Evolutionary conservation across 345 rosid genomes (phyloP), one percentile per base, ranked within the genome.

Genomic region (Brassica rapa): DNA sequence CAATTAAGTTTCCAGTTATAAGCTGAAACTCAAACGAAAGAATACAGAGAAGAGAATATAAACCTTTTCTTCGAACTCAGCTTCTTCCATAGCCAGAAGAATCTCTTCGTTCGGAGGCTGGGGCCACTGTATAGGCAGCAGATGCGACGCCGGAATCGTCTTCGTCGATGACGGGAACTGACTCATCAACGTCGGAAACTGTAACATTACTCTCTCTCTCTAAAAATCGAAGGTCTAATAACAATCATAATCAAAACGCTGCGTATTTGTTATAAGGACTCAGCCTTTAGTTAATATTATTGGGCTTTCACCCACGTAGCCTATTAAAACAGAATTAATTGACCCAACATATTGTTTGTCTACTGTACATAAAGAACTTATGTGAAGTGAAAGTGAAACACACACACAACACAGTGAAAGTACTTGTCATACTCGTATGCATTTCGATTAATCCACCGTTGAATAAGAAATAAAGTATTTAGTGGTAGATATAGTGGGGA

Each of bases 21-120:
- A 12, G 15, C 53, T 46, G n/a, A 46, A 46, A 46, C 53, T 46
- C 6, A 6, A 46, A 46, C 3, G 15, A 4, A 43, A 46, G n/a
- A 46, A 4, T 4, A 46, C 55, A 46, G 55, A 46, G 12, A 14
- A 43, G 63, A 33, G 24, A 33, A 9, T 19, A 39, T 72, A 12
- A 71, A 92, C 96, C 89, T 87, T 90, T 30, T 88, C 97, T 68
- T 92, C 93, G 82, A 83, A 88, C 37, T 85, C 91, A 67, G 96
- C 84, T 84, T 92, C 97, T 75, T 94, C 95, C 97, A 93, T 87
- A 75, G 97, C 88, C 32, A 93, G 97, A 64, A 91, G 87, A 14
- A 91, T 81, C 84, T 95, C 99, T 21, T 90, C 94, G 74, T 69
- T 89, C 21, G 87, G 97, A 9, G 90, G 86, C 57, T 89, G 94